Evolutionary conservation across 495 filamentous ascomycete genomes (phyloP).

Genomic region (Pyrenula massariospora): DNA sequence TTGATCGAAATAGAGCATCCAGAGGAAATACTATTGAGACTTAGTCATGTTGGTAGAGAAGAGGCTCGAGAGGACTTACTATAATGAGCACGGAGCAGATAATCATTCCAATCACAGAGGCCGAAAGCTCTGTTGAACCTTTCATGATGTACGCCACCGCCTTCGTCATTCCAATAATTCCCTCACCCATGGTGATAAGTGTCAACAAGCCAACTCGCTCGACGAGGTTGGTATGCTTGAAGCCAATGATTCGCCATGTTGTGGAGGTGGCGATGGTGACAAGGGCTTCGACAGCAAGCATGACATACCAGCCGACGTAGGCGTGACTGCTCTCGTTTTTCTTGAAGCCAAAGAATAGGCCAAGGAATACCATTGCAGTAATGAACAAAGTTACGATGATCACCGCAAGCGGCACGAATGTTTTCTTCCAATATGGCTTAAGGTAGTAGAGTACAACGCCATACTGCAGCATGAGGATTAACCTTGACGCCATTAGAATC

Average conservation of each 20-base stretch:
- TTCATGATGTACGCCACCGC: conserved; percentile 38
- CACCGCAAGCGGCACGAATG: not conserved
- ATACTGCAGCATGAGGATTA: conserved; percentile 48
- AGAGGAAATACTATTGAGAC: conserved; percentile 45
- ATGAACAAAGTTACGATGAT: not conserved
- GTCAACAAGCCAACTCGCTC: conserved; percentile 56
- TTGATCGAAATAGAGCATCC: conserved; percentile 63
- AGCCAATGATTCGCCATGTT: conserved; percentile 41
- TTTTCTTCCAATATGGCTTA: not conserved
- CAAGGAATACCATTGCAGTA: not conserved
- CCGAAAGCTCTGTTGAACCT: conserved; percentile 35
- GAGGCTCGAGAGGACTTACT: conserved; percentile 7
- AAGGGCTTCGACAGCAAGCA: conserved; percentile 42
- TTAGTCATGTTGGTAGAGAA: not conserved
- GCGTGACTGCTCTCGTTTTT: conserved; percentile 16
- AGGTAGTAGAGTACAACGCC: conserved; percentile 10
- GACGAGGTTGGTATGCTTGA: conserved; percentile 54
- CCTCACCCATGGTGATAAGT: conserved; percentile 59
- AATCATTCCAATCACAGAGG: conserved; percentile 31
- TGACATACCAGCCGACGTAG: conserved; percentile 49
- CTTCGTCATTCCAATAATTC: conserved; percentile 41
- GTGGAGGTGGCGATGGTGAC: conserved; percentile 42
- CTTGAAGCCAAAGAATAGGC: conserved; percentile 23
- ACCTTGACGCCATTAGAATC: conserved; percentile 46
- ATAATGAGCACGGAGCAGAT: conserved; percentile 20